phyloP scores from a whole-genome alignment of 768 basidiomycete genomes.

The Suillus alpinus region DNA sequence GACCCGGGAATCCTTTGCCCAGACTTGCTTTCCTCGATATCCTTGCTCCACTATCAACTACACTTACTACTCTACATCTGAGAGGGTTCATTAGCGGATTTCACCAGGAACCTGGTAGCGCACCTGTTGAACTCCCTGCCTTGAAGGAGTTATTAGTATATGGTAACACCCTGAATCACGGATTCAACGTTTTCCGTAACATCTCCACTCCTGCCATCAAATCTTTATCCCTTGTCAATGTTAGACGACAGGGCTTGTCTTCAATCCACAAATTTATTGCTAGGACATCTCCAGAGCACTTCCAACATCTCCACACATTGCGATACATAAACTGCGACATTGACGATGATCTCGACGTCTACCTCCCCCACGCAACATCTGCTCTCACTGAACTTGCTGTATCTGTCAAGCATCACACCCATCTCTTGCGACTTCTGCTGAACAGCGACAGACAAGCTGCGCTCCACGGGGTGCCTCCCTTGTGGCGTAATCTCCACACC shows the following conservation, averaged over 20 bases:
- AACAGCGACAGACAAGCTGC: conserved; percentile 34
- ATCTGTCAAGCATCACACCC: conserved; percentile 30
- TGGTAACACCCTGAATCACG: conserved; percentile 30
- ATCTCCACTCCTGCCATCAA: conserved; percentile 30
- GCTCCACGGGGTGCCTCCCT: conserved; percentile 27
- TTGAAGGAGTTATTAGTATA: conserved; percentile 28
- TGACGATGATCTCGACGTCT: conserved; percentile 34
- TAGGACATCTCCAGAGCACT: conserved; percentile 33
- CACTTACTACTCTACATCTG: conserved; percentile 30
- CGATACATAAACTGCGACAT: conserved; percentile 34
- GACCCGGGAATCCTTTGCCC: conserved; percentile 25
- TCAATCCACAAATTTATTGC: conserved; percentile 36
- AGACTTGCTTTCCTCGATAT: conserved; percentile 27
- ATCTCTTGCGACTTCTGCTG: conserved; percentile 30
- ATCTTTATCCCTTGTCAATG: conserved; percentile 22
- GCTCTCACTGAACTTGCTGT: conserved; percentile 33
- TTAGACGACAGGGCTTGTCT: conserved; percentile 27
- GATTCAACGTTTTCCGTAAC: conserved; percentile 34
- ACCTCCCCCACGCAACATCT: conserved; percentile 31
- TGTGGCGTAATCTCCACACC: conserved; percentile 30
- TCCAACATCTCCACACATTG: conserved; percentile 28
- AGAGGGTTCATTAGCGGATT: conserved; percentile 31
- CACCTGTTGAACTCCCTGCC: conserved; percentile 28
- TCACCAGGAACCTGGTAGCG: conserved; percentile 31
- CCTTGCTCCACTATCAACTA: conserved; percentile 24